A percentile compares a stretch with the other conserved stretches of the same genome.
Conservation (phyloP, 2,329 filamentous ascomycete genomes). For the Stachybotrys chlorohalonatus region DNA sequence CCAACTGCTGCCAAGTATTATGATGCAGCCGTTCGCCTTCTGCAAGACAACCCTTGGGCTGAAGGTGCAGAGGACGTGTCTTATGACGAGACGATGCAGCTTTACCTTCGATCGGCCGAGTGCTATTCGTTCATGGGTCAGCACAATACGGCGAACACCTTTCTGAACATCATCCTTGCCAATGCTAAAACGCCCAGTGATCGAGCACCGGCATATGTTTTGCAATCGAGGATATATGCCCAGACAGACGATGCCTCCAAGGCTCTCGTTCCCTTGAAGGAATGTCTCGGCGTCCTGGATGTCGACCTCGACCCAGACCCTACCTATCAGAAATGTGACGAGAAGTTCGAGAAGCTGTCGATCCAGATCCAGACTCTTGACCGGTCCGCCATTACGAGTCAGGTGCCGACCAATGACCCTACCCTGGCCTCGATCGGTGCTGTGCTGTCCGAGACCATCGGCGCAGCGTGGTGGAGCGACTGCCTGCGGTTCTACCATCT, state of each 20-base stretch:
- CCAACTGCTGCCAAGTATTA: constrained; percentile 79
- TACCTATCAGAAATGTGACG: constrained; percentile 69
- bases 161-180: constrained; percentile 62
- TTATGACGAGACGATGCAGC: constrained; percentile 76
- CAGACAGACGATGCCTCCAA: constrained; percentile 62
- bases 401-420: constrained; percentile 36
- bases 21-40: constrained; percentile 62
- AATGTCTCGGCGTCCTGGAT: constrained; percentile 61
- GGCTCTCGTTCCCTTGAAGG: constrained; percentile 61
- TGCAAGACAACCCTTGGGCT: constrained; percentile 73
- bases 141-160: constrained; percentile 53
- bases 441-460: constrained; percentile 60
- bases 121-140: constrained; percentile 74
- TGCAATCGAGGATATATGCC: constrained; percentile 71
- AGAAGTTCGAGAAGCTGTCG: constrained; percentile 58
- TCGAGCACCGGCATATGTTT: constrained; percentile 74
- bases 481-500: constrained; percentile 64
- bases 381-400: constrained; percentile 32
- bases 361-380: constrained; percentile 51
- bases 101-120: constrained; percentile 73
- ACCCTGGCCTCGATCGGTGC: constrained; percentile 56
- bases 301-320: constrained; percentile 56
- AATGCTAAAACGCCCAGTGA: constrained; percentile 66
- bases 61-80: constrained; percentile 61
- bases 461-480: constrained; percentile 67